Conservation (phyloP, 169 alveolate species). For the Theileria luwenshuni region DNA sequence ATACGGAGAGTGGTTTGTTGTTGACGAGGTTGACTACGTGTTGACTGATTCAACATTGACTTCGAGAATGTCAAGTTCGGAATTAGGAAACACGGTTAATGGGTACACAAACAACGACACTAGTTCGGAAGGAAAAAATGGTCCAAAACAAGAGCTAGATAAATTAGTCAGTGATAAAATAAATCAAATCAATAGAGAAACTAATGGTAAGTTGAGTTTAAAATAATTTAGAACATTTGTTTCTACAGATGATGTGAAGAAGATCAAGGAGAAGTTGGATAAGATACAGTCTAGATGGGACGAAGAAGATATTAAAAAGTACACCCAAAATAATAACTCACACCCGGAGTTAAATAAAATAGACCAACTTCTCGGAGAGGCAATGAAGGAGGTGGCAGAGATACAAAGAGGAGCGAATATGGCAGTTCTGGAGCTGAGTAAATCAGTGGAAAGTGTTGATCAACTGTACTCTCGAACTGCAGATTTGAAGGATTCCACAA, state of each 20-base stretch:
- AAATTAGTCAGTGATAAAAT: slow-evolving; percentile 24
- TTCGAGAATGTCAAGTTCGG: slow-evolving; percentile 4
- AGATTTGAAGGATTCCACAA: slow-evolving; percentile 37
- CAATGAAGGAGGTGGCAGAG: slow-evolving; percentile 61
- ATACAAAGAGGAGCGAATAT: slow-evolving; percentile 63
- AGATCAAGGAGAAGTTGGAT: slow-evolving; percentile 35
- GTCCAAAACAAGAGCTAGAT: not conserved
- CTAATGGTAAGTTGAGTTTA: slow-evolving; percentile 30
- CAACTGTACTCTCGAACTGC: slow-evolving; percentile 24
- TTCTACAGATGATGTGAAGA: slow-evolving; percentile 47
- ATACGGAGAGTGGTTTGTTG: slow-evolving; percentile 57
- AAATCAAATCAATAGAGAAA: slow-evolving; percentile 50
- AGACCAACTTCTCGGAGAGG: slow-evolving; percentile 61
- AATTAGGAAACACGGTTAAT: slow-evolving; percentile 19
- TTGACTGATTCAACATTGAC: slow-evolving; percentile 9
- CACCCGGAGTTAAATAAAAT: slow-evolving; percentile 26
- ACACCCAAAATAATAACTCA: not conserved
- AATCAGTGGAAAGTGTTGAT: slow-evolving; percentile 66
- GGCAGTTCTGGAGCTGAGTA: slow-evolving; percentile 60
- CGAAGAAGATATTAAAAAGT: slow-evolving; percentile 25
- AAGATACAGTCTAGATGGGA: slow-evolving; percentile 51
- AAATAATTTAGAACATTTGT: not conserved
- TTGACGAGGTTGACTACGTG: slow-evolving; percentile 38
- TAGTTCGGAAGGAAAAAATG: too few relatives aligned
- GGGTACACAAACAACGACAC: not conserved